Evolutionary conservation across 768 basidiomycete species (phyloP), one percentile per base, ranked within the genome.

Genomic region (Lactarius quietus): DNA sequence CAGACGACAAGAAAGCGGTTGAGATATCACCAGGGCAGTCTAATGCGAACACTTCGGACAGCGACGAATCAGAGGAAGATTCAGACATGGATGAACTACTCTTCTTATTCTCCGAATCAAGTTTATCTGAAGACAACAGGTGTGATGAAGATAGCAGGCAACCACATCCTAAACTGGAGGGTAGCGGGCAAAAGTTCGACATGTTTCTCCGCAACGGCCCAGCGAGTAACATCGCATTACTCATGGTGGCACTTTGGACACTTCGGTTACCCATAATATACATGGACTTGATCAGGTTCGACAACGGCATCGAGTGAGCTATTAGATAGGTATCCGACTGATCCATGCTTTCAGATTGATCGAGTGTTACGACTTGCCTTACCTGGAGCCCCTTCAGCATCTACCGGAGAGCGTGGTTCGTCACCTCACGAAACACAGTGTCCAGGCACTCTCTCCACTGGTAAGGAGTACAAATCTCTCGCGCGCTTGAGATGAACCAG

Each of bases 171-270:
- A 57, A 66, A 54, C 68, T 62, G 18, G 65, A 67, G 9, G 54
- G 61, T 28, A 36, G 48, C 7, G 41, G 45, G 3, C 59, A 52
- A 65, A 72, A 35, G 54, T 45, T n/a, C 36, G 71, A 61, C 57
- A 67, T 54, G 53, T 69, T 63, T 48, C 59, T 65, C 3, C 79
- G 75, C 55, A 80, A 81, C 62, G 73, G 72, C 12, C 79, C 82
- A 1, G 78, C 77, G 31, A 81, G 81, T 58, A 85, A 80, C 33
- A 77, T 97, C 35, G 85, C 87, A 3, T 81, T 94, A 48, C 78
- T 96, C 5, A 78, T 90, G 20, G 73, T 94, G 5, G 90, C 84
- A 3, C 90, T 88, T 68, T 94, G 92, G 92, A 86, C 83, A 26
- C 72, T 95, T 73, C 82, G 94, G 23, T 74, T 94, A 41, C 93